Evolutionary conservation across 2,329 filamentous ascomycete species (phyloP), one percentile per base, ranked within the genome.

Genomic region (Escovopsis sp.): DNA sequence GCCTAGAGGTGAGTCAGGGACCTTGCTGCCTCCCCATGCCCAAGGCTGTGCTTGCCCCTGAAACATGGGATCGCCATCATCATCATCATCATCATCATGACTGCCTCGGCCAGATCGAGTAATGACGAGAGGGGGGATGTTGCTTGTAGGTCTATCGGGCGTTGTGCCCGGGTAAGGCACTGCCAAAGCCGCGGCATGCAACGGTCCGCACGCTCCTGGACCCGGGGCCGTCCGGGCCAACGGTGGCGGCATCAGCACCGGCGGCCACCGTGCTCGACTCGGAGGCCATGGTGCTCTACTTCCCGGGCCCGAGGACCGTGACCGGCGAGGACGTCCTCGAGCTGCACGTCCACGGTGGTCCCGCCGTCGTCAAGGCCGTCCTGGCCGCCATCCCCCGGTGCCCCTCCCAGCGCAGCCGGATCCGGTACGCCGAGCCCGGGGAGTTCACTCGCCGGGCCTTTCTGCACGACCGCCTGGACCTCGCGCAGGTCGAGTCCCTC

Each of bases 361-460:
- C 77, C 3, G 90, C 90, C 2, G 86, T 90, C 5, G 79, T 94
- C 31, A 86, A 82, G 49, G 84, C 88, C 2, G 81, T 94, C 0
- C 65, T 98, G 3, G 61, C 71, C 17, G 85, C 86, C 4, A 82
- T 98, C 38, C 69, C 81, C 0, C 57, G 58, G 30, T 74, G 68
- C 44, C 45, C 35, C 15, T 11, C 21, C 21, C 34, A 47, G 11
- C 11, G 29, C 10, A 41, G 41, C 16, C 49, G 47, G 11, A 75
- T 94, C 39, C 82, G 86, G 21, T 93, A 93, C 52, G 90, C 90
- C 3, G 88, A 94, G 51, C 80, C 90, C 0, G 90, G 90, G 37
- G 90, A 98, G 53, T 98, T 98, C 56, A 98, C 90, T 4, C 77
- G 79, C 41, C 77, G 90, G 27, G 87, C 90, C 5, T 98, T 98